These are phyloP conservation scores for Hamamelis virginiana DNA, from an alignment of 164 flowering plant genomes.

Conservation along the genomic window DNA sequence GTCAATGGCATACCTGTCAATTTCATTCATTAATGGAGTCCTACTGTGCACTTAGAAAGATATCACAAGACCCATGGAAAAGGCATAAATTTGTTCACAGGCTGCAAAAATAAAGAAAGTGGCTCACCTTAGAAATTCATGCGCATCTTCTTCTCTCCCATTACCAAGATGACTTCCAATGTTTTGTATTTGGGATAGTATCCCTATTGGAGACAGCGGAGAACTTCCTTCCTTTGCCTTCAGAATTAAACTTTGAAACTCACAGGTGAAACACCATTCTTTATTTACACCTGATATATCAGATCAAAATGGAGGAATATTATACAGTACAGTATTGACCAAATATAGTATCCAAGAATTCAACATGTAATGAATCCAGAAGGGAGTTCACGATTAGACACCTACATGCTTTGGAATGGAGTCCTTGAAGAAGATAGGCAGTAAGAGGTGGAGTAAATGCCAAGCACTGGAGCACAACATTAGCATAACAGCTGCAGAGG, in stretches of 20 bases:
- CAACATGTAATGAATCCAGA: conserved; percentile 3
- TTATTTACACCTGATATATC: conserved; percentile 56
- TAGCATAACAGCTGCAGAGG: conserved; percentile 92
- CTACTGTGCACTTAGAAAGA: neutral
- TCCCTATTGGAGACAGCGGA: conserved; percentile 66
- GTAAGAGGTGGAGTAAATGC: conserved; percentile 90
- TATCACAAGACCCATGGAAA: neutral
- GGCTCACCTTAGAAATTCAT: conserved; percentile 84
- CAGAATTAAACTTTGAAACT: conserved; percentile 65
- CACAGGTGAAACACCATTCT: conserved; percentile 92
- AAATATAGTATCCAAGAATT: neutral
- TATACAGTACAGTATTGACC: neutral
- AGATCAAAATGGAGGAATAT: neutral
- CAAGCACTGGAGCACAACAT: conserved; percentile 95
- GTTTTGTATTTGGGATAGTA: conserved; percentile 60
- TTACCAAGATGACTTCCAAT: conserved; percentile 62
- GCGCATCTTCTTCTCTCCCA: conserved; percentile 93
- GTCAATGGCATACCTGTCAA: conserved; percentile 77
- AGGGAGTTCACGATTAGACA: conserved; percentile 14
- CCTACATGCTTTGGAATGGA: conserved; percentile 77
- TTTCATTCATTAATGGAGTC: neutral
- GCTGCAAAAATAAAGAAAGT: neutral
- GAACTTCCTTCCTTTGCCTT: conserved; percentile 68
- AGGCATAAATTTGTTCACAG: neutral
- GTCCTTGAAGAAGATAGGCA: conserved; percentile 78